A percentile compares a stretch with the other conserved stretches of the same genome.
These are phyloP conservation scores for Exophiala sideris DNA, from an alignment of 2,329 filamentous ascomycete species.

Conservation along the genomic window DNA sequence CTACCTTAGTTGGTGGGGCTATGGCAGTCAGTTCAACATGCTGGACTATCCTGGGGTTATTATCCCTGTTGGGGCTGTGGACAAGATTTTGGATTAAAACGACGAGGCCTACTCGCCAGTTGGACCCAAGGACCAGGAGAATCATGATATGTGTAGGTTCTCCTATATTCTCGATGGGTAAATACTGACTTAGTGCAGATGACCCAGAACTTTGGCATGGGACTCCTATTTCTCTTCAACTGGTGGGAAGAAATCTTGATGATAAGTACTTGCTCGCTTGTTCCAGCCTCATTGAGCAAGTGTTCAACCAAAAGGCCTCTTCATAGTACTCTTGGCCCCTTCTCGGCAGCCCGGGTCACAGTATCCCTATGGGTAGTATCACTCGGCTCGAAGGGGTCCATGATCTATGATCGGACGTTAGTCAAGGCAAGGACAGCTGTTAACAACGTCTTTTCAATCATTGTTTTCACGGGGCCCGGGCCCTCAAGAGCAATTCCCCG, in stretches of 20 bases:
- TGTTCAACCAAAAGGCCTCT: too few relatives aligned
- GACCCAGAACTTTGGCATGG: conserved; percentile 45
- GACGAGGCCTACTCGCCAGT: conserved; percentile 8
- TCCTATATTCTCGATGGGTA: not conserved
- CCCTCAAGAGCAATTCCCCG: too few relatives aligned
- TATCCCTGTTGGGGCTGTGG: conserved; percentile 55
- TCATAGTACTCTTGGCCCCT: too few relatives aligned
- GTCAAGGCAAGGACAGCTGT: too few relatives aligned
- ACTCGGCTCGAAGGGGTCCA: too few relatives aligned
- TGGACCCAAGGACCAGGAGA: conserved; percentile 41
- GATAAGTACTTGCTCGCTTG: conserved; percentile 46
- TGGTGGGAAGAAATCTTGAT: conserved; percentile 52
- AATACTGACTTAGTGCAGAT: not conserved
- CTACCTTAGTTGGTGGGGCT: conserved; percentile 58
- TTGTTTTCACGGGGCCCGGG: too few relatives aligned
- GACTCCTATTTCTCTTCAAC: conserved; percentile 51
- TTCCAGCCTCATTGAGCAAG: too few relatives aligned
- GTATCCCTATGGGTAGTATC: too few relatives aligned
- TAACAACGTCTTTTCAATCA: too few relatives aligned
- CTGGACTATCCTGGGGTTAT: conserved; percentile 63
- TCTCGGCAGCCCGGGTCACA: too few relatives aligned
- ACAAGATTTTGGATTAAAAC: conserved; percentile 40
- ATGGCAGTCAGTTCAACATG: conserved; percentile 65
- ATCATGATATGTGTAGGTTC: conserved; percentile 39
- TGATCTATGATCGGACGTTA: too few relatives aligned